A percentile compares a stretch with the other conserved stretches of the same genome.
Evolutionary conservation across 345 rosid genomes (phyloP).

Genomic region (Eucalyptus cloeziana): DNA sequence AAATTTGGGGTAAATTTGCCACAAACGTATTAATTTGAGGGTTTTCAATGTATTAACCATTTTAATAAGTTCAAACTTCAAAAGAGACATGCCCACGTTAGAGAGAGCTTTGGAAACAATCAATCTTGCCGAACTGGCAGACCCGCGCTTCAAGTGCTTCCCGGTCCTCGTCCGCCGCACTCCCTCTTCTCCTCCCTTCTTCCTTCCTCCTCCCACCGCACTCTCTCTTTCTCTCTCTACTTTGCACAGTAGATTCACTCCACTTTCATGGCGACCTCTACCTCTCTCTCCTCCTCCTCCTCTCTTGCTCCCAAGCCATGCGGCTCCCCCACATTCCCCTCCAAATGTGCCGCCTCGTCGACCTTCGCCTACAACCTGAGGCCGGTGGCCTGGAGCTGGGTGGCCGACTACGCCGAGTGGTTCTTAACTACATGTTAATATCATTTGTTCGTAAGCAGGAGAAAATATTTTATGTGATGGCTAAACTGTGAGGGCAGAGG

Average conservation of each 20-base stretch:
- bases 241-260: neutral
- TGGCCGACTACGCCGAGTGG: too few relatives aligned
- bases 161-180: neutral
- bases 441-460: too few relatives aligned
- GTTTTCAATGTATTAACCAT: too few relatives aligned
- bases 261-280: neutral
- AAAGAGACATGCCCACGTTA: neutral
- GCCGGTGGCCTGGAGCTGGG: too few relatives aligned
- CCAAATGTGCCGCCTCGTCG: neutral
- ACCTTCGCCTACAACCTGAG: neutral
- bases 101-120: neutral
- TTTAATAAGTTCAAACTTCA: neutral
- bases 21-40: too few relatives aligned
- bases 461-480: too few relatives aligned
- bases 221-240: neutral
- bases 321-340: neutral
- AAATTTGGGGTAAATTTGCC: accelerated
- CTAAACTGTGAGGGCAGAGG: too few relatives aligned
- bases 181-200: neutral
- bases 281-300: neutral
- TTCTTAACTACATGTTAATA: too few relatives aligned
- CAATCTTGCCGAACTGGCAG: accelerated
- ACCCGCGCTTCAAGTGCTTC: neutral
- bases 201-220: neutral
- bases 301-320: neutral